These are phyloP conservation scores for Cyberlindnera misumaiensis DNA, from an alignment of 805 yeast species.

Conservation along the genomic window DNA sequence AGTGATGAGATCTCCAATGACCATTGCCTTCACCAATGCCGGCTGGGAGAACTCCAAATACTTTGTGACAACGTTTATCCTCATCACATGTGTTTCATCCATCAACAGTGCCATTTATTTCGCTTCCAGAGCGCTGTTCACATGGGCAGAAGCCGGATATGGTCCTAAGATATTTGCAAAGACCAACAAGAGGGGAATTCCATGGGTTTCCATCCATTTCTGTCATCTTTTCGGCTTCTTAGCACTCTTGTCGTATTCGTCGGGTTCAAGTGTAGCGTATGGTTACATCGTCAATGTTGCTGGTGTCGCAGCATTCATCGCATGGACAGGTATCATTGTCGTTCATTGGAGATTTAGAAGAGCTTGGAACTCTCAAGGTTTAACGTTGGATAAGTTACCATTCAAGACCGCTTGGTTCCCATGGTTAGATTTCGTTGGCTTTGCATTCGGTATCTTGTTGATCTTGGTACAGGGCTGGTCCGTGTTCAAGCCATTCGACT, in stretches of 20 bases:
- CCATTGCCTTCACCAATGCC: constrained; percentile 60
- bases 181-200: constrained; percentile 56
- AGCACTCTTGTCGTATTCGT: constrained; percentile 48
- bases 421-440: constrained; percentile 31
- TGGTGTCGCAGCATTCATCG: constrained; percentile 66
- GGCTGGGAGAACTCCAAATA: constrained; percentile 62
- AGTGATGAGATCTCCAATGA: constrained; percentile 54
- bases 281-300: constrained; percentile 66
- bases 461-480: constrained; percentile 45
- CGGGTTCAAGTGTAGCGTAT: constrained; percentile 52
- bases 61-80: constrained; percentile 62
- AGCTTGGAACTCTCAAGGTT: constrained; percentile 53
- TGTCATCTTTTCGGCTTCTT: constrained; percentile 57
- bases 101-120: constrained; percentile 63
- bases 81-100: constrained; percentile 60
- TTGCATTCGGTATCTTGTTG: constrained; percentile 31
- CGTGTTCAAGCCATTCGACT: constrained; percentile 41
- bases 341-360: constrained; percentile 64
- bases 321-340: constrained; percentile 60
- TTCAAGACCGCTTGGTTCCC: constrained; percentile 57
- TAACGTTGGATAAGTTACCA: constrained; percentile 59
- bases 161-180: constrained; percentile 51
- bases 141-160: constrained; percentile 52
- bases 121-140: constrained; percentile 61
- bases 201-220: constrained; percentile 50